These are phyloP conservation scores for Didymella exigua DNA, from an alignment of 2,329 filamentous ascomycete genomes.

Conservation along the genomic window DNA sequence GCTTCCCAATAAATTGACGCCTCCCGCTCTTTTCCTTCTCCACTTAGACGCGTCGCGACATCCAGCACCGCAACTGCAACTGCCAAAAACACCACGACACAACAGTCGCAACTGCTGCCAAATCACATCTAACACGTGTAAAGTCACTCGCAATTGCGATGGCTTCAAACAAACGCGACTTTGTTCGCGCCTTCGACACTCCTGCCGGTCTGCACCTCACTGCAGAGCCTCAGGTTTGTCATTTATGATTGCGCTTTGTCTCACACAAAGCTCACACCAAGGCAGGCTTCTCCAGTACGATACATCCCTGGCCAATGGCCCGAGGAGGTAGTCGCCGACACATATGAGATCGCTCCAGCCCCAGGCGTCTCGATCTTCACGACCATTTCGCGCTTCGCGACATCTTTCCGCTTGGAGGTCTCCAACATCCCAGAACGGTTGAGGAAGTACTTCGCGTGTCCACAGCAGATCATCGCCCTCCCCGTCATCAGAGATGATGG, in stretches of 20 bases:
- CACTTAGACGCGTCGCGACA: constrained; percentile 19
- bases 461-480: constrained; percentile 29
- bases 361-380: constrained; percentile 17
- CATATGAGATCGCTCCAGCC: background rate
- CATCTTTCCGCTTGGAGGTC: constrained; percentile 16
- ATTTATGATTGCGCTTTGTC: constrained; percentile 10
- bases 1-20: too few relatives aligned
- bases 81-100: background rate
- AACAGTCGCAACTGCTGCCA: background rate
- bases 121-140: background rate
- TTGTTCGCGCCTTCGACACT: constrained; percentile 21
- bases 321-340: background rate
- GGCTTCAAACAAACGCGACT: constrained; percentile 22
- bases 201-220: constrained; percentile 21
- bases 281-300: constrained; percentile 14
- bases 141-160: constrained; percentile 12
- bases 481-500: constrained; percentile 28
- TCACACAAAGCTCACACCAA: constrained; percentile 23
- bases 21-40: background rate
- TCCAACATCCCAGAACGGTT: constrained; percentile 21
- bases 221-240: constrained; percentile 28
- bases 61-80: background rate
- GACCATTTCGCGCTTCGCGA: constrained; percentile 23
- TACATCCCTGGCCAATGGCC: constrained; percentile 29
- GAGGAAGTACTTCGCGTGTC: constrained; percentile 17